These are phyloP conservation scores for Endoconidiophora polonica DNA, from an alignment of 2,329 filamentous ascomycete genomes.

Conservation along the genomic window DNA sequence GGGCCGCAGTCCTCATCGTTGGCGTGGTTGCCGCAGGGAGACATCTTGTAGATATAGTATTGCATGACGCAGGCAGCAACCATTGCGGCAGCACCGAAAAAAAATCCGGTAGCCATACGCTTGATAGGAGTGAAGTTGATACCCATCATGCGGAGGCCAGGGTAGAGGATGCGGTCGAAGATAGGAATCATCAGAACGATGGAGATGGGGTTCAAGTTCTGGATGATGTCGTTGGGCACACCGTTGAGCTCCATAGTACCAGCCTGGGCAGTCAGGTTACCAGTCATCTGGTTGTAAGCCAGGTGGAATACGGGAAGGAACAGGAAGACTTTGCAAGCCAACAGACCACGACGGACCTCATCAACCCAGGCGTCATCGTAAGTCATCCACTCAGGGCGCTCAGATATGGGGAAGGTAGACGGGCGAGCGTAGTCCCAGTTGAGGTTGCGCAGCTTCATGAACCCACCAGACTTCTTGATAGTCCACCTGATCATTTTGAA, in stretches of 20 bases:
- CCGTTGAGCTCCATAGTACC: constrained; percentile 50
- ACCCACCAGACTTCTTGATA: constrained; percentile 44
- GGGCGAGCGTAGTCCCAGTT: constrained; percentile 57
- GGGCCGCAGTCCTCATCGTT: constrained; percentile 32
- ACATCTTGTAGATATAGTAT: constrained; percentile 46
- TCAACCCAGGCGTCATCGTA: constrained; percentile 75
- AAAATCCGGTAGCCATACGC: constrained; percentile 56
- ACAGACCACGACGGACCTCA: constrained; percentile 53
- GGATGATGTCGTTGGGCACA: constrained; percentile 61
- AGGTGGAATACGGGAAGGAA: constrained; percentile 49
- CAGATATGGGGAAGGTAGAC: constrained; percentile 35
- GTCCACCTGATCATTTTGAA: constrained; percentile 42
- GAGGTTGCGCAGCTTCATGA: constrained; percentile 32
- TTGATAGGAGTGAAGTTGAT: constrained; percentile 60
- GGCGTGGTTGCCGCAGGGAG: constrained; percentile 42
- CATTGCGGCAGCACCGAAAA: constrained; percentile 46
- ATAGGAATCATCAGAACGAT: constrained; percentile 62
- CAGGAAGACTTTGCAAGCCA: constrained; percentile 54
- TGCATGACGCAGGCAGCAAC: constrained; percentile 39
- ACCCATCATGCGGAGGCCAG: constrained; percentile 42
- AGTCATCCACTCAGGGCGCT: constrained; percentile 57
- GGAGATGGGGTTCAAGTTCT: constrained; percentile 59
- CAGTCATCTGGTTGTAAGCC: constrained; percentile 42
- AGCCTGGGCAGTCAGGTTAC: constrained; percentile 47
- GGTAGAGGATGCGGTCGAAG: constrained; percentile 53